phyloP scores from a whole-genome alignment of 2,329 filamentous ascomycete genomes.

The Aspergillus sojae region DNA sequence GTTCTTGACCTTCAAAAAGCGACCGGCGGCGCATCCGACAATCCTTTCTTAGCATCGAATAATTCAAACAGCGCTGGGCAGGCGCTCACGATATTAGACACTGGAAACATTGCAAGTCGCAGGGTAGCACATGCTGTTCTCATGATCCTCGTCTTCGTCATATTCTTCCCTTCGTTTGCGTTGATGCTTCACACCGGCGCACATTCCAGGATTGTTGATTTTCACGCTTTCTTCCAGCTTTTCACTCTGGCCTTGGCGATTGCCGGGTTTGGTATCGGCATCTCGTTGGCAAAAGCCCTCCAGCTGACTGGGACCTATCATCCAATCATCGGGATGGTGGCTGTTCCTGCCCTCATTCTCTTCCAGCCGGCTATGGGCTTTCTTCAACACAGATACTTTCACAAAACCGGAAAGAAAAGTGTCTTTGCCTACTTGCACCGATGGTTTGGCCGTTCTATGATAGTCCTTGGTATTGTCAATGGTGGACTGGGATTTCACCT shows the following conservation, averaged over 20 bases:
- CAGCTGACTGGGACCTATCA: constrained; percentile 47
- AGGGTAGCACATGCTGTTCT: constrained; percentile 26
- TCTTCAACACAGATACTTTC: constrained; percentile 56
- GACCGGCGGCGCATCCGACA: constrained; percentile 15
- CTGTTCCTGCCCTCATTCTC: constrained; percentile 55
- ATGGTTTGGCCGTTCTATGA: constrained; percentile 56
- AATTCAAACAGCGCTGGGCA: too few species aligned
- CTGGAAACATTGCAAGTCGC: too few species aligned
- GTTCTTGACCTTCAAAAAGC: constrained; percentile 28
- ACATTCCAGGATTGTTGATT: constrained; percentile 11
- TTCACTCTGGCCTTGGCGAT: constrained; percentile 52
- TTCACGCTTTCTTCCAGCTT: constrained; percentile 40
- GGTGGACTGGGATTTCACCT: constrained; percentile 58
- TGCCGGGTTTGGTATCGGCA: constrained; percentile 54
- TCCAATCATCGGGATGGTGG: constrained; percentile 57
- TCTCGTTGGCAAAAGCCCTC: constrained; percentile 50
- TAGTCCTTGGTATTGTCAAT: constrained; percentile 59
- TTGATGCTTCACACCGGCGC: too few species aligned
- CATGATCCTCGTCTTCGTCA: constrained; percentile 29
- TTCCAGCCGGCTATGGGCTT: constrained; percentile 58
- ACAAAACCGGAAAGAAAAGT: constrained; percentile 47
- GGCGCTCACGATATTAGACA: too few species aligned
- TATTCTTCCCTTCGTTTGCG: constrained; percentile 21
- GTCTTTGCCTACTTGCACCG: constrained; percentile 55
- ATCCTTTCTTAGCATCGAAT: constrained; percentile 18